A percentile compares a stretch with the other conserved stretches of the same genome.
Conservation (phyloP, 495 filamentous ascomycete species). For the Trichoderma reesei region DNA sequence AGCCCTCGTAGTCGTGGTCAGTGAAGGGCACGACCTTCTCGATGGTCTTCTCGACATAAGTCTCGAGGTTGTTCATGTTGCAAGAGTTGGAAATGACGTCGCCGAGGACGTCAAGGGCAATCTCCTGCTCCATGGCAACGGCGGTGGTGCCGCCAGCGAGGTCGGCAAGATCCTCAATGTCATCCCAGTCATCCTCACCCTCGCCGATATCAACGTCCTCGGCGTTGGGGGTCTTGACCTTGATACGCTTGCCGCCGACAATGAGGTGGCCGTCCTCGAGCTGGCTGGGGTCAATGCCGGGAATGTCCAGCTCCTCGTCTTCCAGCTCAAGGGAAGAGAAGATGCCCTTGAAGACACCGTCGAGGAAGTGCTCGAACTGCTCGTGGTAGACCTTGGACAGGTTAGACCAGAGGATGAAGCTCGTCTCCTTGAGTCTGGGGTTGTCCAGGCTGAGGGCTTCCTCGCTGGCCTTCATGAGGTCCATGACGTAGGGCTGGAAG, state of each 20-base stretch:
- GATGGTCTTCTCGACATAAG: constrained; percentile 81
- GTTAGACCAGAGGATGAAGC: constrained; percentile 91
- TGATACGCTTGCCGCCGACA: constrained; percentile 73
- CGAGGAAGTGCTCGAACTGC: constrained; percentile 78
- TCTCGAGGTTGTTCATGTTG: constrained; percentile 55
- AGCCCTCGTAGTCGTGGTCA: constrained; percentile 87
- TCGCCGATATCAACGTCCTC: constrained; percentile 52
- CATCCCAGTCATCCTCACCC: constrained; percentile 73
- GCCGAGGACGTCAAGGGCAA: constrained; percentile 87
- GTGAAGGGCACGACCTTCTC: constrained; percentile 68
- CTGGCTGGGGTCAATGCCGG: constrained; percentile 65
- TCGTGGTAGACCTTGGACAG: constrained; percentile 91
- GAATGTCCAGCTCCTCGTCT: constrained; percentile 74
- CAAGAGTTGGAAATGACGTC: constrained; percentile 83
- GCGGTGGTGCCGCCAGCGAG: constrained; percentile 61
- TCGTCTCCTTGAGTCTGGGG: constrained; percentile 83
- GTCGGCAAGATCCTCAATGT: constrained; percentile 34
- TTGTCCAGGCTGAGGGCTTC: constrained; percentile 86
- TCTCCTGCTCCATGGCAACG: constrained; percentile 92
- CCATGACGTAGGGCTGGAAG: constrained; percentile 83
- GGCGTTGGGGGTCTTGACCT: constrained; percentile 51
- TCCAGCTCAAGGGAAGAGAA: constrained; percentile 81
- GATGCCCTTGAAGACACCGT: constrained; percentile 74
- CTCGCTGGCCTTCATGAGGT: constrained; percentile 81
- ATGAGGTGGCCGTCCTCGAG: constrained; percentile 55